Conservation (phyloP, 176 grass and related monocot genomes). For the Carex pumila region DNA sequence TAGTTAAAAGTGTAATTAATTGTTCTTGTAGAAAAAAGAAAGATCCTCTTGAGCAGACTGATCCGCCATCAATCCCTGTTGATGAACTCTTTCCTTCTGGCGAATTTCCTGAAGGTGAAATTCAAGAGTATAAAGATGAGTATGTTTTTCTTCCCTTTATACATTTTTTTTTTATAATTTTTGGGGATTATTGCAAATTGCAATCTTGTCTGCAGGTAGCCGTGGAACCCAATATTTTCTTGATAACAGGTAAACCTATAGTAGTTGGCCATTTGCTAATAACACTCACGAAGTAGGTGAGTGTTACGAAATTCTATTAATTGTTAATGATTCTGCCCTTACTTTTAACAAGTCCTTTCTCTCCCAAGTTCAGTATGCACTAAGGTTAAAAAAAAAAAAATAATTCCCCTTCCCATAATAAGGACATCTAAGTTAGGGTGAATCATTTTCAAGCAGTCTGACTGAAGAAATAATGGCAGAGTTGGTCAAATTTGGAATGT, state of each 20-base stretch:
- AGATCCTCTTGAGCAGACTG: slow-evolving; percentile 58
- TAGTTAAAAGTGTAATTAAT: background rate
- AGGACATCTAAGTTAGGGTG: background rate
- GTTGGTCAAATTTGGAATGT: background rate
- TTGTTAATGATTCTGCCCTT: background rate
- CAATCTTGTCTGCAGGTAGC: background rate
- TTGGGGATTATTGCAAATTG: background rate
- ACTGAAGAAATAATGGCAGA: background rate
- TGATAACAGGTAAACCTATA: background rate
- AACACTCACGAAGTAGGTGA: background rate
- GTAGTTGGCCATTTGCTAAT: background rate
- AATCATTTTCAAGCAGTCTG: background rate
- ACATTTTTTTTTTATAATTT: background rate
- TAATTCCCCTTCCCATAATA: background rate
- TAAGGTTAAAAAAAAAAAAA: background rate
- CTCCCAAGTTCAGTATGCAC: background rate
- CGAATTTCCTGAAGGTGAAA: slow-evolving; percentile 85
- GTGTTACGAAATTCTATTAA: background rate
- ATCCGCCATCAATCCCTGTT: slow-evolving; percentile 82
- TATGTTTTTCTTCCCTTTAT: slow-evolving; percentile 32
- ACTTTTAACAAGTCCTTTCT: background rate
- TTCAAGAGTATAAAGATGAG: slow-evolving; percentile 80
- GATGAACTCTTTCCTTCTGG: slow-evolving; percentile 84
- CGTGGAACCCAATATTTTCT: background rate
- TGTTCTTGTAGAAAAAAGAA: slow-evolving; percentile 68